These are phyloP conservation scores for Ploettnerulaceae sp. DNA, from an alignment of 2,329 filamentous ascomycete species.

Conservation along the genomic window DNA sequence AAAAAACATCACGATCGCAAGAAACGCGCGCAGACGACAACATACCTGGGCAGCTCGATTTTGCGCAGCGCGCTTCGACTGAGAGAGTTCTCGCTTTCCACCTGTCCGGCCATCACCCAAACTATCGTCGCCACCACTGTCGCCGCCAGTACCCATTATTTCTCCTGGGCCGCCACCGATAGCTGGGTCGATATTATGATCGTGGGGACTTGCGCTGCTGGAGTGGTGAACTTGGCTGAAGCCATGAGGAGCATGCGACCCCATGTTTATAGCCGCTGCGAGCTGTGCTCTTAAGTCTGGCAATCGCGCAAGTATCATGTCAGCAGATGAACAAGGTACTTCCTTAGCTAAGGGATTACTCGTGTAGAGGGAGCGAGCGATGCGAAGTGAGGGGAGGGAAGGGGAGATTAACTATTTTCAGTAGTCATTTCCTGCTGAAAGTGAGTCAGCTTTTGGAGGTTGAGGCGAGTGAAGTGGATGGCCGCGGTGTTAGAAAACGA, in stretches of 20 bases:
- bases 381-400: constrained; percentile 1
- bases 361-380: constrained; percentile 8
- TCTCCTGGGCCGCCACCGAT: constrained; percentile 31
- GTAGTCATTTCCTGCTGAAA: constrained; percentile 30
- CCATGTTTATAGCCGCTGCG: constrained; percentile 31
- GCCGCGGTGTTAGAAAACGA: constrained; percentile 1
- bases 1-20: constrained; percentile 7
- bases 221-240: constrained; percentile 31
- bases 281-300: constrained; percentile 36
- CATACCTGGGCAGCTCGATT: constrained; percentile 94
- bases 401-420: constrained; percentile 27
- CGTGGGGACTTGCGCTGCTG: constrained; percentile 32
- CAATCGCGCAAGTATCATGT: constrained; percentile 28
- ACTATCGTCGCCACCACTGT: constrained; percentile 31
- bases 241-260: constrained; percentile 30
- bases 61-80: constrained; percentile 92
- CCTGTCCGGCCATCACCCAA: constrained; percentile 60
- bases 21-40: constrained; percentile 9
- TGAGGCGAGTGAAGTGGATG: background rate
- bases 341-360: constrained; percentile 4
- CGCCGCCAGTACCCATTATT: constrained; percentile 31
- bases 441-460: constrained; percentile 27
- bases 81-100: constrained; percentile 82
- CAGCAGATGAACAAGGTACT: constrained; percentile 18
- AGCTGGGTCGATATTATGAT: constrained; percentile 35